Conservation (phyloP, 306 rosid species). For the Vigna unguiculata region DNA sequence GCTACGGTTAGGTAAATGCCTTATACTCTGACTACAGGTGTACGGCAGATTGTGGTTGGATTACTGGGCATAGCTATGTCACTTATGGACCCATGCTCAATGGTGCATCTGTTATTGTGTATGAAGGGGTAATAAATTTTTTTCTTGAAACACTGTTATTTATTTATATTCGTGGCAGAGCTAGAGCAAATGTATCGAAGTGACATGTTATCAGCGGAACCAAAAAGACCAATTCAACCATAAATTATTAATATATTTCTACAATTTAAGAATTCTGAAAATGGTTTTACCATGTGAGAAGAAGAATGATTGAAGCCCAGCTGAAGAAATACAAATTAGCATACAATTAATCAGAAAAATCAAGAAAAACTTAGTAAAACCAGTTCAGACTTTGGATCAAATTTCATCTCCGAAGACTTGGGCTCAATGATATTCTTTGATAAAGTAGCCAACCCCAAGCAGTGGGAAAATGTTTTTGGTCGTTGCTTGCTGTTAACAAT, state of each 20-base stretch:
- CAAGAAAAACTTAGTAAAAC: conserved; percentile 22
- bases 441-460: not conserved
- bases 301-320: not conserved
- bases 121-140: conserved; percentile 83
- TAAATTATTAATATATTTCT: conserved; percentile 11
- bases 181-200: conserved; percentile 32
- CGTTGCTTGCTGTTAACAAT: conserved; percentile 27
- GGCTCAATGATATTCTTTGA: conserved; percentile 1
- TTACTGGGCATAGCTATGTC: conserved; percentile 99
- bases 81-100: conserved; percentile 96
- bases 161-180: conserved; percentile 28
- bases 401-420: not conserved
- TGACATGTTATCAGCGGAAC: conserved; percentile 25
- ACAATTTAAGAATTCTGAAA: conserved; percentile 28
- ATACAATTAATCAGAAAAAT: conserved; percentile 5
- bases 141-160: conserved; percentile 31
- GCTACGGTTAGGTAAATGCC: conserved; percentile 19
- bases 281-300: conserved; percentile 8
- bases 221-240: conserved; percentile 23
- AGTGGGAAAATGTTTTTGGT: conserved; percentile 2
- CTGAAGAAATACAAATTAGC: conserved; percentile 10
- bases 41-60: conserved; percentile 99
- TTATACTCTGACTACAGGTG: conserved; percentile 67
- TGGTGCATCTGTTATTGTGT: conserved; percentile 77
- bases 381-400: not conserved